phyloP scores from a whole-genome alignment of 345 rosid genomes.

The Litchi chinensis region DNA sequence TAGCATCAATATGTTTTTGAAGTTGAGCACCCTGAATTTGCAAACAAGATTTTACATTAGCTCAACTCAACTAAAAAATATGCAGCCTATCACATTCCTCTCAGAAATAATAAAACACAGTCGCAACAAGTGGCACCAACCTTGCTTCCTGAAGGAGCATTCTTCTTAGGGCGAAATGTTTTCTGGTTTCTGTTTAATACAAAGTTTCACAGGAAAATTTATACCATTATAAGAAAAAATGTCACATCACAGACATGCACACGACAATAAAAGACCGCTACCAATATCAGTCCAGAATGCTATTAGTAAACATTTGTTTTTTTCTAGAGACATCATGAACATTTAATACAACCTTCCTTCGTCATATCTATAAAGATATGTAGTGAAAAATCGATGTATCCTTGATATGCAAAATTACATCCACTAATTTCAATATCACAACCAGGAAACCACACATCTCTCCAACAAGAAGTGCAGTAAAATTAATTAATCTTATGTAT shows the following conservation, averaged over 20 bases:
- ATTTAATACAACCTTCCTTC: too few species aligned
- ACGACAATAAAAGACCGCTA: background rate
- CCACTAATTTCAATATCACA: background rate
- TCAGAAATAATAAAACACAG: background rate
- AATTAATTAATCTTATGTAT: too few species aligned
- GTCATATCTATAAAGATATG: background rate
- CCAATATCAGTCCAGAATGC: background rate
- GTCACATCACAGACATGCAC: background rate
- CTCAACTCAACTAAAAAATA: background rate
- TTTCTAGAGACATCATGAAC: too few species aligned
- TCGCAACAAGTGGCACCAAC: slow-evolving; percentile 24
- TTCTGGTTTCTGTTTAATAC: slow-evolving; percentile 55
- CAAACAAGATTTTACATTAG: background rate
- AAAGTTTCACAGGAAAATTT: background rate
- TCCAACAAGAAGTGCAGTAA: background rate
- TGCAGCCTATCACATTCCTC: background rate
- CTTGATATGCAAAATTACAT: background rate
- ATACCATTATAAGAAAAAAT: background rate
- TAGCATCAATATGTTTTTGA: slow-evolving; percentile 64
- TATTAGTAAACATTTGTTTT: background rate
- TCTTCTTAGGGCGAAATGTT: slow-evolving; percentile 72
- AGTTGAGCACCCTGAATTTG: slow-evolving; percentile 68
- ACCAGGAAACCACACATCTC: background rate
- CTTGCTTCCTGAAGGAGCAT: slow-evolving; percentile 71
- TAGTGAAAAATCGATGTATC: background rate